Conservation (phyloP, 768 basidiomycete species). For the Podaxis rugospora region DNA sequence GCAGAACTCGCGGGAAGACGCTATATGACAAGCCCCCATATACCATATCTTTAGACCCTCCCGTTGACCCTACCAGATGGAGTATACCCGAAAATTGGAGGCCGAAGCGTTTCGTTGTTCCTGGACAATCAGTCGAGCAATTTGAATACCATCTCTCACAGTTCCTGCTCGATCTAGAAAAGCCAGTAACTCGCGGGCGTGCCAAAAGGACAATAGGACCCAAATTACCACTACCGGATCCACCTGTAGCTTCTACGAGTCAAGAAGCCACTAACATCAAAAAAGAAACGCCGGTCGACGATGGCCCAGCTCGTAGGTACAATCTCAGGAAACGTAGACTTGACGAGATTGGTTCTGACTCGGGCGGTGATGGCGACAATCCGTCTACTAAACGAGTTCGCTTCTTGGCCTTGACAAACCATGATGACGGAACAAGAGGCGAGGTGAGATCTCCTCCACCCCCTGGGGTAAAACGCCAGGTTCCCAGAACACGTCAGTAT, state of each 20-base stretch:
- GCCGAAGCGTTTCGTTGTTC: slow-evolving; percentile 5
- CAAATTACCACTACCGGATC: neutral
- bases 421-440: slow-evolving; percentile 2
- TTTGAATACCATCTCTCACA: neutral
- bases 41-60: slow-evolving; percentile 2
- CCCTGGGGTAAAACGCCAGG: neutral
- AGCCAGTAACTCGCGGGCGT: neutral
- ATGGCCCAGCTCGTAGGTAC: neutral
- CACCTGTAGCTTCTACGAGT: neutral
- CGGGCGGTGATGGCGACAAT: neutral
- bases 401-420: neutral
- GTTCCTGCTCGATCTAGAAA: neutral
- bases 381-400: neutral
- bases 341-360: neutral
- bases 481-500: slow-evolving; percentile 1
- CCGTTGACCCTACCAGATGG: slow-evolving; percentile 7
- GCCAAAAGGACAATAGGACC: neutral
- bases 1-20: neutral
- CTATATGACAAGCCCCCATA: neutral
- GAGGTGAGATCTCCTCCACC: neutral
- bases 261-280: neutral
- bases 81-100: neutral
- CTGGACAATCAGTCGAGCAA: slow-evolving; percentile 2
- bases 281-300: neutral
- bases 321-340: slow-evolving; percentile 3